phyloP scores from a whole-genome alignment of 1,139 yeast genomes.

The Blastobotrys petasosporus region DNA sequence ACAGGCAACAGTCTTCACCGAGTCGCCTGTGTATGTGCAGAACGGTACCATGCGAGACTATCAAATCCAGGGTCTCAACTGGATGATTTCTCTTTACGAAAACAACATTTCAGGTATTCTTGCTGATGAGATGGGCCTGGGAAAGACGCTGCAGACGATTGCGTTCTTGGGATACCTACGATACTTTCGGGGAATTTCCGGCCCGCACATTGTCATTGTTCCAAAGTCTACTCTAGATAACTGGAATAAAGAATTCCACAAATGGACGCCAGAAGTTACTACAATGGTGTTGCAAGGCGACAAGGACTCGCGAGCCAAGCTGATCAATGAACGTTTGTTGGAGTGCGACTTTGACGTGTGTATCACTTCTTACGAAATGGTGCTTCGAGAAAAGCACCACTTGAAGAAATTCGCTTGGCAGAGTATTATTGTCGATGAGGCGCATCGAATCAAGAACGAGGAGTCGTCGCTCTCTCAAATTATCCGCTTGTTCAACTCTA shows the following conservation, averaged over 20 bases:
- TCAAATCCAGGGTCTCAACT: constrained; percentile 88
- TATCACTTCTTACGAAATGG: constrained; percentile 89
- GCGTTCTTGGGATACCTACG: constrained; percentile 84
- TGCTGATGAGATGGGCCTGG: constrained; percentile 98
- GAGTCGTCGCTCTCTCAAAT: constrained; percentile 86
- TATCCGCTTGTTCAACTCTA: constrained; percentile 76
- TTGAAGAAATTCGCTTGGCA: constrained; percentile 88
- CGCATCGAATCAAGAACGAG: constrained; percentile 93
- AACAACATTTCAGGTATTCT: constrained; percentile 83
- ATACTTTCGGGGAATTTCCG: constrained; percentile 68
- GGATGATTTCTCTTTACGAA: constrained; percentile 81
- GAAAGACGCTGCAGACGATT: constrained; percentile 91
- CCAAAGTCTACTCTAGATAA: constrained; percentile 94
- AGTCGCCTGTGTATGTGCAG: constrained; percentile 63
- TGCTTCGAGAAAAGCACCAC: constrained; percentile 75
- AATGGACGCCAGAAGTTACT: constrained; percentile 95
- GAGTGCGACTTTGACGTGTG: constrained; percentile 81
- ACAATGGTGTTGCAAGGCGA: constrained; percentile 82
- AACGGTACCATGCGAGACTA: constrained; percentile 71
- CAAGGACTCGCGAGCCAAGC: constrained; percentile 63
- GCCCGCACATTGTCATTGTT: constrained; percentile 87
- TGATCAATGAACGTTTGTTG: constrained; percentile 55
- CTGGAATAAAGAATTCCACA: constrained; percentile 89
- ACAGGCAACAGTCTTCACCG: constrained; percentile 52
- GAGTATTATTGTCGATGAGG: constrained; percentile 91